phyloP scores from a whole-genome alignment of 345 rosid genomes.

The Linum tenue region DNA sequence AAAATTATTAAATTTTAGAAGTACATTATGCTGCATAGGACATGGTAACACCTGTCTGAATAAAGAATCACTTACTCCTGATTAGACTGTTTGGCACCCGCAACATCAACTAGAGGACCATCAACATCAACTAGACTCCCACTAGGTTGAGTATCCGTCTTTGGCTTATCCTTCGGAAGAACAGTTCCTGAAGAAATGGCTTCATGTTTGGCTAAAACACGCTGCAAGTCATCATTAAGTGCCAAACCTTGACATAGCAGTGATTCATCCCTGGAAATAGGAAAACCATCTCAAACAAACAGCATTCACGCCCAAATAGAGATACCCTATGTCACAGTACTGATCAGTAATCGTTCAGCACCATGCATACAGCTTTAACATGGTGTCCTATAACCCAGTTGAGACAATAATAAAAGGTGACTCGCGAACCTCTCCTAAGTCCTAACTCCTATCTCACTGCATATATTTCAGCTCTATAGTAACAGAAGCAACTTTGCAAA shows the following conservation, averaged over 20 bases:
- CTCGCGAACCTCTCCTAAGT: too few species aligned
- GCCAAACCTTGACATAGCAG: slow-evolving; percentile 85
- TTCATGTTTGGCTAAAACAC: slow-evolving; percentile 80
- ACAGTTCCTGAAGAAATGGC: slow-evolving; percentile 64
- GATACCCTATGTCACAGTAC: too few species aligned
- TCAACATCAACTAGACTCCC: slow-evolving; percentile 46
- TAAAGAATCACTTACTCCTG: slow-evolving; percentile 35
- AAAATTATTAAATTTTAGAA: too few species aligned
- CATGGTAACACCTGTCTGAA: slow-evolving; percentile 1
- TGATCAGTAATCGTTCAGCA: too few species aligned
- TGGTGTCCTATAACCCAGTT: too few species aligned
- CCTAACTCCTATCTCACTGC: not conserved
- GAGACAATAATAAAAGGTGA: too few species aligned
- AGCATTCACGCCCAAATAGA: not conserved
- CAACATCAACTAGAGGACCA: slow-evolving; percentile 72
- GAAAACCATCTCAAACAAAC: not conserved
- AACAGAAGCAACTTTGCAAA: not conserved
- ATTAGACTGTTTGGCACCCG: slow-evolving; percentile 41
- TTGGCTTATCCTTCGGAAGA: slow-evolving; percentile 38
- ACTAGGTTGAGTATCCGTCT: slow-evolving; percentile 44
- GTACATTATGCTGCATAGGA: not conserved
- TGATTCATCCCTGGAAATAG: slow-evolving; percentile 74
- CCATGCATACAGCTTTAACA: too few species aligned
- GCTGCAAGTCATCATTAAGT: slow-evolving; percentile 94
- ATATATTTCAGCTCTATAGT: too few species aligned